Percentiles rank a stretch among this genome's conserved stretches.
phyloP scores from a whole-genome alignment of 768 basidiomycete genomes.

The Lanmaoa rubissima region DNA sequence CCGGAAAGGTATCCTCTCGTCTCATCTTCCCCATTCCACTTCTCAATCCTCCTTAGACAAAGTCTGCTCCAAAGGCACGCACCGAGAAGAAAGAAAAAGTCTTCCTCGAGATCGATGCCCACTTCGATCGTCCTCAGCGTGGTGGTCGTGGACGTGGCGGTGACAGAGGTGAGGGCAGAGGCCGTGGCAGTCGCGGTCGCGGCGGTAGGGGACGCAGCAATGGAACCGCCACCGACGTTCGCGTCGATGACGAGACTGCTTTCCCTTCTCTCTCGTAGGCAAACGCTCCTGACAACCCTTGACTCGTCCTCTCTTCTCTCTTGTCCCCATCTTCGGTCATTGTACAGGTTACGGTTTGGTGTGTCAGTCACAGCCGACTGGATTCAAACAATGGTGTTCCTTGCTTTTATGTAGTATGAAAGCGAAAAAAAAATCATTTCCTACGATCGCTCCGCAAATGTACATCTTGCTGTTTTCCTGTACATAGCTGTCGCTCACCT shows the following conservation, averaged over 20 bases:
- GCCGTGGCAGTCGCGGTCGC: slow-evolving; percentile 42
- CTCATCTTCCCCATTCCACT: not conserved
- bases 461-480: slow-evolving; percentile 9
- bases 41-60: slow-evolving; percentile 46
- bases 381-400: slow-evolving; percentile 8
- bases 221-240: slow-evolving; percentile 44
- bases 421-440: slow-evolving; percentile 10
- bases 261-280: slow-evolving; percentile 81
- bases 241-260: slow-evolving; percentile 80
- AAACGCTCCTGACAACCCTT: slow-evolving; percentile 7
- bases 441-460: not conserved
- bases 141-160: slow-evolving; percentile 52
- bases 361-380: slow-evolving; percentile 8
- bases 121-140: slow-evolving; percentile 79
- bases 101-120: slow-evolving; percentile 88
- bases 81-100: slow-evolving; percentile 89
- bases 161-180: slow-evolving; percentile 50
- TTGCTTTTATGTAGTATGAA: slow-evolving; percentile 15
- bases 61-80: slow-evolving; percentile 60
- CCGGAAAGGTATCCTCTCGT: slow-evolving; percentile 71
- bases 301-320: slow-evolving; percentile 2
- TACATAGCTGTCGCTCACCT: slow-evolving; percentile 10
- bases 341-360: slow-evolving; percentile 13
- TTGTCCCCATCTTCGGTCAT: not conserved
- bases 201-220: slow-evolving; percentile 47